Conservation (phyloP, 257 asterid genomes). For the Plantago ovata region DNA sequence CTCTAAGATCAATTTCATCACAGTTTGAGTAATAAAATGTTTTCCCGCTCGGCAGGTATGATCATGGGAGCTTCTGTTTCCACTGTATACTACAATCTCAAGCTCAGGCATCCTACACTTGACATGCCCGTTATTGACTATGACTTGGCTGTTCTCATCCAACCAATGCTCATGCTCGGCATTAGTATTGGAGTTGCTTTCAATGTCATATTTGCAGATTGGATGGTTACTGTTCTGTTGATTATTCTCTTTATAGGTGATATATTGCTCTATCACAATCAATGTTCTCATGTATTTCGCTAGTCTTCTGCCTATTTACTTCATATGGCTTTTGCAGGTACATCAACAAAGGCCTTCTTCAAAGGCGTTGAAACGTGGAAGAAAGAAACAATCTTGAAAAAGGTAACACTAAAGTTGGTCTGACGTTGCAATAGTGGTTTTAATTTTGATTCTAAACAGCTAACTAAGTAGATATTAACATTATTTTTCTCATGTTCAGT, state of each 20-base stretch:
- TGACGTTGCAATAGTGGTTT: not conserved
- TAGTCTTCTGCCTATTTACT: constrained; percentile 16
- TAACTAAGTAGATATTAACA: not conserved
- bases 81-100: constrained; percentile 88
- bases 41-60: constrained; percentile 61
- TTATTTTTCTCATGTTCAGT: not conserved
- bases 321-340: constrained; percentile 42
- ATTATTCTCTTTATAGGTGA: constrained; percentile 82
- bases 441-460: not conserved
- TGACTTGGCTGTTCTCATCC: constrained; percentile 93
- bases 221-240: constrained; percentile 97
- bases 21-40: not conserved
- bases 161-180: constrained; percentile 99
- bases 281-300: constrained; percentile 11
- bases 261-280: constrained; percentile 10
- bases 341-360: constrained; percentile 84
- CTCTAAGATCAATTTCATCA: not conserved
- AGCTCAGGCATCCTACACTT: constrained; percentile 83
- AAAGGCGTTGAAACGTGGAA: constrained; percentile 95
- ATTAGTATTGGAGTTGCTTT: constrained; percentile 93
- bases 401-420: constrained; percentile 32
- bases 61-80: constrained; percentile 96
- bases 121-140: constrained; percentile 93
- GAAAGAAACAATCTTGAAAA: constrained; percentile 75
- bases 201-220: constrained; percentile 90